Conservation (phyloP, 2,329 filamentous ascomycete species). For the Neoascochyta sp. region DNA sequence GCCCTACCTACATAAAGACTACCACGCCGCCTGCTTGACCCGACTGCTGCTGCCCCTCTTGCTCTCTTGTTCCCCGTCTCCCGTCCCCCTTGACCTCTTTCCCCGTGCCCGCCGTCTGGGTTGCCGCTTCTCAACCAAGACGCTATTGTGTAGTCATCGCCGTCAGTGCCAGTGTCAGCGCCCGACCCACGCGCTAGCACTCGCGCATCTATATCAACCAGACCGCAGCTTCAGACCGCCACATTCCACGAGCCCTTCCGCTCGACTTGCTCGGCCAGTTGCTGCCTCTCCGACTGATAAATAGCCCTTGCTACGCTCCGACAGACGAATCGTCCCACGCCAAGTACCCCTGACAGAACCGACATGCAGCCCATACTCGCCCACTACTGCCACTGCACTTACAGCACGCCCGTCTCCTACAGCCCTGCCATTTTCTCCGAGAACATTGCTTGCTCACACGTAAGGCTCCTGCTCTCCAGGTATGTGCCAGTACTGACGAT, state of each 20-base stretch:
- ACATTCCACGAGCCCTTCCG: too few relatives aligned
- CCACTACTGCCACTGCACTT: constrained; percentile 40
- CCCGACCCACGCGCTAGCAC: constrained; percentile 25
- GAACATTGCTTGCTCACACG: constrained; percentile 45
- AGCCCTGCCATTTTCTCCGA: constrained; percentile 44
- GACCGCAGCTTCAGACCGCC: neutral
- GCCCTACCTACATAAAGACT: constrained; percentile 31
- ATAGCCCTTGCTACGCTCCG: too few relatives aligned
- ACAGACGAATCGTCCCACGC: constrained; percentile 8
- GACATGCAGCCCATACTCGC: constrained; percentile 38
- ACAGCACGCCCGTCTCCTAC: constrained; percentile 41
- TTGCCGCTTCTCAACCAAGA: constrained; percentile 19
- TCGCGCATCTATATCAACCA: too few relatives aligned
- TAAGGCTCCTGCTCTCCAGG: constrained; percentile 34
- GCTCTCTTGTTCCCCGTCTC: neutral
- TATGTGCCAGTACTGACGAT: constrained; percentile 24
- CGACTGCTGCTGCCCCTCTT: neutral
- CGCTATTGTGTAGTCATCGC: constrained; percentile 15
- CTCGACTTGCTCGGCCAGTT: too few relatives aligned
- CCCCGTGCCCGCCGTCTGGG: too few relatives aligned
- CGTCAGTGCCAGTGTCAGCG: constrained; percentile 22
- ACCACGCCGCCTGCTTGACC: constrained; percentile 14
- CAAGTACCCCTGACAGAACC: constrained; percentile 3
- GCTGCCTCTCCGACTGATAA: too few relatives aligned
- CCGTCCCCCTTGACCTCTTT: too few relatives aligned